Conservation (phyloP, 805 yeast genomes). For the Candida quercuum region DNA sequence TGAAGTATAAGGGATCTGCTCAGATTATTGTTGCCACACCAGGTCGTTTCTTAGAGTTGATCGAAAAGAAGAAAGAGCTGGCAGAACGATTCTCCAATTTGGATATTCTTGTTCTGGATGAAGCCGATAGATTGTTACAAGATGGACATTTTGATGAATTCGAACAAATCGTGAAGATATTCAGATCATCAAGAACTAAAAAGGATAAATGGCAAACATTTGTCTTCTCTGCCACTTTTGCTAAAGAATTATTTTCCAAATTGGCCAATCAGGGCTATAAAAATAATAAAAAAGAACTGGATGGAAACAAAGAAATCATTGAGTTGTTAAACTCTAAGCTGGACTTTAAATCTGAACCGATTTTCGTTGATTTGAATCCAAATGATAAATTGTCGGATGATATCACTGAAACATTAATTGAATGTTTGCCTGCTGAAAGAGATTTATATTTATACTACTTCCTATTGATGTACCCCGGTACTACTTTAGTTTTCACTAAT, state of each 20-base stretch:
- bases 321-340: conserved; percentile 63
- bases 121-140: conserved; percentile 91
- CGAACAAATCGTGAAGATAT: conserved; percentile 67
- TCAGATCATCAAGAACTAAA: conserved; percentile 46
- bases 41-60: conserved; percentile 81
- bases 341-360: conserved; percentile 66
- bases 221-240: conserved; percentile 94
- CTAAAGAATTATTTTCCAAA: conserved; percentile 74
- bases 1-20: conserved; percentile 64
- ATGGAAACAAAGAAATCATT: conserved; percentile 52
- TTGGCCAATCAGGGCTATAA: conserved; percentile 40
- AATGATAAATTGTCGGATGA: conserved; percentile 68
- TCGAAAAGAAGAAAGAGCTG: conserved; percentile 51
- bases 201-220: conserved; percentile 67
- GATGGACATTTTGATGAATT: conserved; percentile 96
- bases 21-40: conserved; percentile 88
- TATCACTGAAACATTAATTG: conserved; percentile 81
- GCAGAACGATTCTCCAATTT: conserved; percentile 36
- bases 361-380: conserved; percentile 81
- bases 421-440: conserved; percentile 86
- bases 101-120: conserved; percentile 71
- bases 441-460: conserved; percentile 89
- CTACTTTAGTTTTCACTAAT: conserved; percentile 87
- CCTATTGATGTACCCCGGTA: conserved; percentile 78
- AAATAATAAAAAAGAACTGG: conserved; percentile 21